Evolutionary conservation across 352 stramenopile genomes (phyloP), one percentile per base, ranked within the genome.

Genomic region (Phytophthora sansomeana): DNA sequence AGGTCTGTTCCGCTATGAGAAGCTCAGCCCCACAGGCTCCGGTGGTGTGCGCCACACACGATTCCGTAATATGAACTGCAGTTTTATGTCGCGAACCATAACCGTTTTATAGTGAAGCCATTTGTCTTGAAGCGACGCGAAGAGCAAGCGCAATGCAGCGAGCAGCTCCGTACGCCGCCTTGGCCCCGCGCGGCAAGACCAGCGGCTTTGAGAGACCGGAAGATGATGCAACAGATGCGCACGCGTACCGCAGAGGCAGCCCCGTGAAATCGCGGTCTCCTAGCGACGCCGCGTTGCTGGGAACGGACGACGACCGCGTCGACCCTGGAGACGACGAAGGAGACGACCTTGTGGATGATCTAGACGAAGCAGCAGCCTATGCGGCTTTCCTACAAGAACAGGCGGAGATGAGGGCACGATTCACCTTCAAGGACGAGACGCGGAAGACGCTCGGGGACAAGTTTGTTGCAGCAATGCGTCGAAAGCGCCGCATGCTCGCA

Each of bases 401-500:
- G 30, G 64, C 72, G 10, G 80, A 89, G 52, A 83, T 88, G 71
- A 53, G 63, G 10, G 58, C 63, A 26, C 58, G 55, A 14, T 87
- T 92, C 54, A 82, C 60, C 10, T 88, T 92, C 67, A 71, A 67
- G n/a, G 58, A 80, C 9, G 66, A 85, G 57, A 75, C 60, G 44
- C 58, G 63, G 9, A 77, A 68, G 47, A 75, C 61, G 6, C 49
- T 85, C 9, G 63, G 69, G 14, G 60, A 65, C 49, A 66, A 81
- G 11, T 78, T 88, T 30, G 55, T 85, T 38, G 70, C 69, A 29
- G 65, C 79, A 3, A 80, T 93, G 75, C 72, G 72, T 30, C 75
- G 79, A 48, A 91, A 91, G 58, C 78, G 81, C 30, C 83, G 79
- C 5, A 70, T 92, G 73, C 64, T 92, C 50, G 69, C 76, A 57